Conservation (phyloP, 805 yeast genomes). For the Saturnispora mendoncae region DNA sequence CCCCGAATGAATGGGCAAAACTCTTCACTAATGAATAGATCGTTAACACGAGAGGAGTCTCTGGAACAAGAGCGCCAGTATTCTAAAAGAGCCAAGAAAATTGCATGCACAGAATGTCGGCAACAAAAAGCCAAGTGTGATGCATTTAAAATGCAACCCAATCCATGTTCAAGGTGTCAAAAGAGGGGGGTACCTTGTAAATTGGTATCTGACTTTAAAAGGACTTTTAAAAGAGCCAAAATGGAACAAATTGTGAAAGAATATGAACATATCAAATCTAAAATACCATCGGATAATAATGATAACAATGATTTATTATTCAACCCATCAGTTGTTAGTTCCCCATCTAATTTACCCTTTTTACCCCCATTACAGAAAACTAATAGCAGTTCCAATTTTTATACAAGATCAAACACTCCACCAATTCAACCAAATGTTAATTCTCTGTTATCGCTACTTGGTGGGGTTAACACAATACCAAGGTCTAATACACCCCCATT, state of each 20-base stretch:
- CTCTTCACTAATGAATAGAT: no score
- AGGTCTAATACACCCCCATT: conserved; percentile 2
- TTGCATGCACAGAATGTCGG: conserved; percentile 94
- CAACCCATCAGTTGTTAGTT: not conserved
- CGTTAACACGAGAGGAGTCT: not conserved
- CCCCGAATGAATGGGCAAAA: no score
- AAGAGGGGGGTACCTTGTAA: conserved; percentile 65
- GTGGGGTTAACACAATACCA: not conserved
- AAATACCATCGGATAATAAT: conserved; percentile 3
- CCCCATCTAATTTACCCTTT: not conserved
- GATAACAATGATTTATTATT: not conserved
- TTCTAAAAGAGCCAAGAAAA: conserved; percentile 35
- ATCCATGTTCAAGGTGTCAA: conserved; percentile 74
- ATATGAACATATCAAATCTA: conserved; percentile 50
- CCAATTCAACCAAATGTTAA: not conserved
- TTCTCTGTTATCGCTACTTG: not conserved
- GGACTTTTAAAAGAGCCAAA: conserved; percentile 83
- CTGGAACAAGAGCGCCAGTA: not conserved
- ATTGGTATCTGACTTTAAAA: conserved; percentile 70
- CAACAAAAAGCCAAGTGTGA: conserved; percentile 93
- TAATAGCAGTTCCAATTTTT: not conserved
- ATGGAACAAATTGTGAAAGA: conserved; percentile 78
- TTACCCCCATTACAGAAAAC: not conserved
- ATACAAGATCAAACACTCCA: not conserved
- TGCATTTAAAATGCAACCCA: conserved; percentile 66